Evolutionary conservation across 371 early-diverging fungal genomes (phyloP).

Genomic region (Parasitella parasitica): DNA sequence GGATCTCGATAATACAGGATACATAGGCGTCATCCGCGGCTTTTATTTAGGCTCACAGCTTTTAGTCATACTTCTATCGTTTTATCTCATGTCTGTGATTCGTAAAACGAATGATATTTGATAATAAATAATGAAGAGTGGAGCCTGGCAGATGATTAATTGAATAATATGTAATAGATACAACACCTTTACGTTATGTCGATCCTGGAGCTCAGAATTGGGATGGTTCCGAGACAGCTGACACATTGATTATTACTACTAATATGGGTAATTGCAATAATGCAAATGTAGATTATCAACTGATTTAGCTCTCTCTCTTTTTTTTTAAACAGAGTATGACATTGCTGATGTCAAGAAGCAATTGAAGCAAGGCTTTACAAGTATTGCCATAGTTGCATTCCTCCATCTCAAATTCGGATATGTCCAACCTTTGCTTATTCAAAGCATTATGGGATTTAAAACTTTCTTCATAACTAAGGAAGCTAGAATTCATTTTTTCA

Average conservation of each 20-base stretch:
- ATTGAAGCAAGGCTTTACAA: conserved; percentile 64
- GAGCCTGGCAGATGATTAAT: background rate
- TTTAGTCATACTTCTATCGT: conserved; percentile 25
- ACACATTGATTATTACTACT: conserved; percentile 38
- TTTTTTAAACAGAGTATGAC: conserved; percentile 89
- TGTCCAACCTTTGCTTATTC: conserved; percentile 82
- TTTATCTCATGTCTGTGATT: conserved; percentile 33
- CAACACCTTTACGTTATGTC: conserved; percentile 42
- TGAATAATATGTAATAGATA: conserved; percentile 19
- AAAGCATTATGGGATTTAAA: conserved; percentile 73
- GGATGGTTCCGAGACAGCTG: conserved; percentile 35
- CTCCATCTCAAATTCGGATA: conserved; percentile 85
- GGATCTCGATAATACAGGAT: conserved; percentile 25
- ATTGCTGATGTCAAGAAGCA: conserved; percentile 67
- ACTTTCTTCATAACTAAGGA: conserved; percentile 62
- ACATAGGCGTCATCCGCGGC: conserved; percentile 28
- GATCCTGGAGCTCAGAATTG: conserved; percentile 36
- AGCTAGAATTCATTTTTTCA: conserved; percentile 69
- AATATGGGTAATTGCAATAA: conserved; percentile 26
- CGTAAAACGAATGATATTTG: conserved; percentile 44
- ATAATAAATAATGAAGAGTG: background rate
- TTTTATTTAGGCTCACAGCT: conserved; percentile 36
- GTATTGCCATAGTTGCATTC: conserved; percentile 67
- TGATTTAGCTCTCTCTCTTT: background rate
- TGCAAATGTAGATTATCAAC: too few relatives aligned